A percentile compares a stretch with the other conserved stretches of the same genome.
These are phyloP conservation scores for Mucor plumbeus DNA, from an alignment of 371 early-diverging fungal genomes.

Conservation along the genomic window DNA sequence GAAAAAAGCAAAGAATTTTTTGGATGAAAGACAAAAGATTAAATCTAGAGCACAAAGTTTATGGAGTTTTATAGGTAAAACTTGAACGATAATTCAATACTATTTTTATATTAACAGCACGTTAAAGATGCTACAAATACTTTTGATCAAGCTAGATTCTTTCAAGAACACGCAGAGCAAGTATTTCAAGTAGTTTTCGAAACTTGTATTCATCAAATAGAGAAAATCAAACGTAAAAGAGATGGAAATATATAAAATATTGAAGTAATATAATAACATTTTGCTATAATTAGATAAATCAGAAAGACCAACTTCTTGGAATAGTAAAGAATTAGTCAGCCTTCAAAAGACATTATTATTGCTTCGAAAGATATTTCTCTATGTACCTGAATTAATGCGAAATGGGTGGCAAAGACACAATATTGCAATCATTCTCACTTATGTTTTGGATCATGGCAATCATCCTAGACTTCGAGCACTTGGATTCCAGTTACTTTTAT, in stretches of 20 bases:
- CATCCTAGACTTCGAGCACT: conserved; percentile 73
- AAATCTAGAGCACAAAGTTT: conserved; percentile 75
- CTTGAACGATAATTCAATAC: neutral
- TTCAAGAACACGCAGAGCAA: conserved; percentile 77
- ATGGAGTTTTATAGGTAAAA: conserved; percentile 75
- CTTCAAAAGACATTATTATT: conserved; percentile 69
- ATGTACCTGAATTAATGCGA: conserved; percentile 71
- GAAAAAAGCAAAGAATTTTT: conserved; percentile 77
- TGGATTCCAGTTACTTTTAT: conserved; percentile 76
- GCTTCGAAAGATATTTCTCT: conserved; percentile 72
- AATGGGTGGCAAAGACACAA: conserved; percentile 74
- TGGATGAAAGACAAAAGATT: conserved; percentile 78
- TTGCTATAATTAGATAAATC: conserved; percentile 34
- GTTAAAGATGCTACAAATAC: conserved; percentile 71
- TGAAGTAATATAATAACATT: neutral
- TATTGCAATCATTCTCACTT: conserved; percentile 60
- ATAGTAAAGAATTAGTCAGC: conserved; percentile 68
- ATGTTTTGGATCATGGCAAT: conserved; percentile 67
- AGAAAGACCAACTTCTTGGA: conserved; percentile 58
- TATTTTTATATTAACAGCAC: neutral
- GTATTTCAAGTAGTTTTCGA: conserved; percentile 75
- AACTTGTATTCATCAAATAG: conserved; percentile 70
- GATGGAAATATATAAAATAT: neutral
- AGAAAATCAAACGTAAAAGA: conserved; percentile 73
- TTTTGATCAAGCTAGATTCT: conserved; percentile 79